Conservation (phyloP, 139 green algal genomes). For the Picochlorum sp. region DNA sequence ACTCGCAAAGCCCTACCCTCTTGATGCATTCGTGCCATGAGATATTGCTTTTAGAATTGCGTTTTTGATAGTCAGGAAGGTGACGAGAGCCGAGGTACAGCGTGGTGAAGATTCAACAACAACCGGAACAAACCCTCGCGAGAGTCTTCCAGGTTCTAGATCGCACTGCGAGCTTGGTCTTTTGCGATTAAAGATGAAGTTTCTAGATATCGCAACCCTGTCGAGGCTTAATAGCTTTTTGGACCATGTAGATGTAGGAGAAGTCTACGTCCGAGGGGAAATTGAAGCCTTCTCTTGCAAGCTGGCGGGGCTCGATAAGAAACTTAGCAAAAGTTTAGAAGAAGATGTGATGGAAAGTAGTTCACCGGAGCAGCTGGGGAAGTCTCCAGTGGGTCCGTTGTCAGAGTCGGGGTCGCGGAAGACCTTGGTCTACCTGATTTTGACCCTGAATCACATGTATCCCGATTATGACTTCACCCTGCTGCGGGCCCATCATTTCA, state of each 20-base stretch:
- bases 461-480: constrained; percentile 88
- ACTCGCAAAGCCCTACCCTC: background rate
- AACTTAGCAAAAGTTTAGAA: constrained; percentile 86
- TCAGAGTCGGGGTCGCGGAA: constrained; percentile 59
- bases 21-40: background rate
- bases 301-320: constrained; percentile 94
- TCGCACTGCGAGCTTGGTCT: background rate
- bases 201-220: constrained; percentile 49
- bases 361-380: constrained; percentile 62
- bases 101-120: too few species aligned
- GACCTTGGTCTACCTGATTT: constrained; percentile 98
- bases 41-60: too few species aligned
- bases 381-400: constrained; percentile 80
- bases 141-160: too few species aligned
- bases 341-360: constrained; percentile 67
- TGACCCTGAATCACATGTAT: constrained; percentile 98
- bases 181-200: constrained; percentile 51
- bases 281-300: constrained; percentile 96
- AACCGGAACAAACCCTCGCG: too few species aligned
- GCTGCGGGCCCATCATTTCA: constrained; percentile 88
- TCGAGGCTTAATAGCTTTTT: constrained; percentile 75
- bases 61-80: too few species aligned
- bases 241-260: constrained; percentile 78
- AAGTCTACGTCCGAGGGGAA: constrained; percentile 78
- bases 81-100: too few species aligned